Conservation (phyloP, 306 rosid genomes). For the Hippophae gyantsensis region DNA sequence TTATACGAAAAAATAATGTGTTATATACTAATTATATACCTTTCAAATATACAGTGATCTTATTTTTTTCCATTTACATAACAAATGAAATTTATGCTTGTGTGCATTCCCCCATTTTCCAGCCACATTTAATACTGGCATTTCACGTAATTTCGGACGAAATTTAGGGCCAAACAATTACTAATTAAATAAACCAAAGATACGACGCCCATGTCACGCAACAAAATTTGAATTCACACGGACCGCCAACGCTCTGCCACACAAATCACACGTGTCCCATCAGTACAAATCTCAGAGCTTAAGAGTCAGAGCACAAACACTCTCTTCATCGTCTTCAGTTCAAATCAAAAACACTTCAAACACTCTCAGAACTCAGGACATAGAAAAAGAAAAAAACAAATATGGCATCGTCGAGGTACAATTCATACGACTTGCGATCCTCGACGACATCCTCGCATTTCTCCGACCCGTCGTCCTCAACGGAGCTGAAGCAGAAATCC, state of each 20-base stretch:
- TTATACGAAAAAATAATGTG: too few species aligned
- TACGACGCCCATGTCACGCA: conserved; percentile 29
- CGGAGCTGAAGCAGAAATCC: conserved; percentile 37
- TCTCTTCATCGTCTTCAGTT: neutral
- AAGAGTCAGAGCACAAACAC: conserved; percentile 1
- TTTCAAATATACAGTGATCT: too few species aligned
- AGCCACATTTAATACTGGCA: neutral
- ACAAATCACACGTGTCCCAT: conserved; percentile 42
- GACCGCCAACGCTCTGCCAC: conserved; percentile 27
- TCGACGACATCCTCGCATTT: conserved; percentile 59
- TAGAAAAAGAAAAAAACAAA: conserved; percentile 14
- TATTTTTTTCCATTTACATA: too few species aligned
- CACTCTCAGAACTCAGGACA: neutral
- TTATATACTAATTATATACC: too few species aligned
- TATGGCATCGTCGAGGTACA: conserved; percentile 66
- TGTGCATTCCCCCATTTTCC: neutral
- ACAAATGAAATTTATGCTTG: too few species aligned
- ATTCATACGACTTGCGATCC: conserved; percentile 63
- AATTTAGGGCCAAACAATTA: neutral
- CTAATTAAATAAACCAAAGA: neutral
- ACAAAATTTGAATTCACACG: conserved; percentile 49
- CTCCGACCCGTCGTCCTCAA: conserved; percentile 74
- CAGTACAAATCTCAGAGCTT: neutral
- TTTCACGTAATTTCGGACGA: conserved; percentile 1
- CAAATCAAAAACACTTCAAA: neutral